Conservation (phyloP, 768 basidiomycete species). For the Tylopilus subfusipes region DNA sequence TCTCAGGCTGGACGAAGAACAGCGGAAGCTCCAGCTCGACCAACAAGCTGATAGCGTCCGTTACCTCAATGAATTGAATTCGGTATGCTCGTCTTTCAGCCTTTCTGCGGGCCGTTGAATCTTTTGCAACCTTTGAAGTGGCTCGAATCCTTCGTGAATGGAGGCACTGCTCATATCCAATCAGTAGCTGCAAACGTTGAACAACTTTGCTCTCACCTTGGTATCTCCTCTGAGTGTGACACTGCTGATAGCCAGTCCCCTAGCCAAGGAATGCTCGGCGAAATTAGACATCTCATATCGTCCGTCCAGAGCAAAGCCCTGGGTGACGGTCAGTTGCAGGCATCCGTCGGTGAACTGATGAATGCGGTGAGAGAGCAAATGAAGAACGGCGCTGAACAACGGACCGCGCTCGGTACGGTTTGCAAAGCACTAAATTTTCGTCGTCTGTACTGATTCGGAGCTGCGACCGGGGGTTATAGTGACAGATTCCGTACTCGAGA, state of each 20-base stretch:
- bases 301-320: constrained; percentile 32
- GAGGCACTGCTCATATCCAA: constrained; percentile 71
- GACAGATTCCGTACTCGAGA: constrained; percentile 51
- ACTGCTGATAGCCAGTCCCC: constrained; percentile 8
- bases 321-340: constrained; percentile 30
- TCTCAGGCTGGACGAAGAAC: constrained; percentile 46
- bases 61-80: constrained; percentile 75
- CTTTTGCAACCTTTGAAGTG: constrained; percentile 42
- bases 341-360: constrained; percentile 36
- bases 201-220: constrained; percentile 54
- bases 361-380: constrained; percentile 41
- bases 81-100: constrained; percentile 38
- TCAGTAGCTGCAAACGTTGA: constrained; percentile 57
- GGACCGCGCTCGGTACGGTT: constrained; percentile 36
- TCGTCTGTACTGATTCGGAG: constrained; percentile 10
- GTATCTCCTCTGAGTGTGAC: constrained; percentile 30
- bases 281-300: constrained; percentile 35
- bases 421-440: constrained; percentile 4
- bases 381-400: constrained; percentile 37
- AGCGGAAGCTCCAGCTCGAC: constrained; percentile 48
- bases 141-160: constrained; percentile 80
- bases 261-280: constrained; percentile 30
- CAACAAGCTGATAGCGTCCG: constrained; percentile 74
- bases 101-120: not conserved
- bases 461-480: constrained; percentile 36